Evolutionary conservation across 208 protist genomes (phyloP), one percentile per base, ranked within the genome.

Genomic region (Wallacemonas collosoma): DNA sequence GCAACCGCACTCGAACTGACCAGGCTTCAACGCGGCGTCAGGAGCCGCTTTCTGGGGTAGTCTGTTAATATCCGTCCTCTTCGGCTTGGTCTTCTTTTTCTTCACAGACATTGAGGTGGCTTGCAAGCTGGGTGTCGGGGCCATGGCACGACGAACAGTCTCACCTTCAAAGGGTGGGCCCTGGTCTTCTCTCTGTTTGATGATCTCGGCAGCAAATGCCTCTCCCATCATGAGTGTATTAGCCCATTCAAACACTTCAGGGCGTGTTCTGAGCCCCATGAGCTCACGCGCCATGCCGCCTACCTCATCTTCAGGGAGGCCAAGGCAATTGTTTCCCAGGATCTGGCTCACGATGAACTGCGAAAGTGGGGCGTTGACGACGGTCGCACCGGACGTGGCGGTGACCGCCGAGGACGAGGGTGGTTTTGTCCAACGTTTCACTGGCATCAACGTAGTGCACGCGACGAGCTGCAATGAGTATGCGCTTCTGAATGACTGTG

Each of bases 1-100:
- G 78, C 93, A 97, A 47, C 93, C 93, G 69, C 93, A 97, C 78
- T 97, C 88, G 62, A 83, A 93, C 5, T 76, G 76, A 1, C 85
- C 89, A 4, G 83, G 85, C 75, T 92, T 88, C 72, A 93, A 71
- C 53, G 79, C 70, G 7, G 82, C 80, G 6, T 61, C 44, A 0
- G 63, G 64, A 1, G 68, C 43, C 44, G 41, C 76, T 68, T 47
- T 69, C 72, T 71, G 65, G 50, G 67, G 71, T 7, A 81, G 38
- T 43, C 72, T 74, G 50, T 79, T 83, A 36, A 71, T 58, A 45
- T 78, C 76, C 50, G 79, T 60, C 7, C 48, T 76, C 41, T 72
- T 67, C 45, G 60, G 60, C 45, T 68, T 82, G 72, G 14, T 41
- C 39, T 45, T 77, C 44, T 73, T 82, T 76, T 80, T 69, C 45